Evolutionary conservation across 2,329 filamentous ascomycete species (phyloP).

Genomic region (Cytospora schulzeri): DNA sequence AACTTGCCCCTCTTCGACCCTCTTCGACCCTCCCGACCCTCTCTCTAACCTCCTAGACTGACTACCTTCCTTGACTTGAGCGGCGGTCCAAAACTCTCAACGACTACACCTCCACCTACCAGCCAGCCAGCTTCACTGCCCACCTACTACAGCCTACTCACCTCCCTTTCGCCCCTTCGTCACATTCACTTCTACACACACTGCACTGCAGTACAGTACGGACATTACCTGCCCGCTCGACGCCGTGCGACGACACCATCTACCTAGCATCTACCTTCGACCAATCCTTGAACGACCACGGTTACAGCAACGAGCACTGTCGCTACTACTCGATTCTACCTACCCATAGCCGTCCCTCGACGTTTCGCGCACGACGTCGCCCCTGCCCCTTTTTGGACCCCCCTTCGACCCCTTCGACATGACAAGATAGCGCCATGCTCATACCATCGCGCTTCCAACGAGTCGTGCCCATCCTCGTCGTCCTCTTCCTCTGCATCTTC

Average conservation of each 20-base stretch:
- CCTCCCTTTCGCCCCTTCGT: not conserved
- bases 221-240: not conserved
- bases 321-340: not conserved
- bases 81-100: not conserved
- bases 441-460: conserved; percentile 29
- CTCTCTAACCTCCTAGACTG: not conserved
- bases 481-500: conserved; percentile 26
- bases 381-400: not conserved
- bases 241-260: not conserved
- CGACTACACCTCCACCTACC: not conserved
- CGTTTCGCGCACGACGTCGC: not conserved
- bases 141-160: not conserved
- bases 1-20: not conserved
- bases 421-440: conserved; percentile 27
- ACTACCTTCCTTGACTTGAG: not conserved
- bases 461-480: conserved; percentile 22
- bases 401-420: conserved; percentile 18
- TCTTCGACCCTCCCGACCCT: not conserved
- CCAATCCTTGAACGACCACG: not conserved
- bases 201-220: not conserved
- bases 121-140: too few relatives aligned
- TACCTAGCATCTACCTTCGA: too few relatives aligned
- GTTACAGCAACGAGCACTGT: not conserved
- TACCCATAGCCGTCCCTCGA: not conserved
- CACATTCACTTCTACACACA: not conserved